Evolutionary conservation across 75 land plant species (phyloP).

Genomic region (Cryptomeria japonica): DNA sequence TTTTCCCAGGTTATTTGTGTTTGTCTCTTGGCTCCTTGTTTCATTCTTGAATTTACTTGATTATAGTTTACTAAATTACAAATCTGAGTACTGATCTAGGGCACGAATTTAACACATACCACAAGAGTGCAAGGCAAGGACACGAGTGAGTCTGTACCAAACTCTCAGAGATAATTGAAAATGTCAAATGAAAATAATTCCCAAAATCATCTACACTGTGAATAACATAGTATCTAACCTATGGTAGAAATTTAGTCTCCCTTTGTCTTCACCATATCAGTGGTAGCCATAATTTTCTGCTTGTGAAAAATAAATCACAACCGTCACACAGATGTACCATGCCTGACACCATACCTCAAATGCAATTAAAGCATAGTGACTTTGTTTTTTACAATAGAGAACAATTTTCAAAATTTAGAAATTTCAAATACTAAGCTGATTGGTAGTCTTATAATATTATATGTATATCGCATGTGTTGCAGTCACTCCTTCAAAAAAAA

Average conservation of each 20-base stretch:
- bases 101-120: no score
- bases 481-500: background rate
- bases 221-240: background rate
- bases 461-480: background rate
- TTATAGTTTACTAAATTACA: no score
- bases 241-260: background rate
- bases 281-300: background rate
- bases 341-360: no score
- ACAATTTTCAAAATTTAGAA: no score
- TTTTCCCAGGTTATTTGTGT: no score
- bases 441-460: background rate
- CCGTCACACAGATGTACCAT: no score
- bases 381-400: no score
- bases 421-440: background rate
- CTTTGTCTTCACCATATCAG: background rate
- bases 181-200: background rate
- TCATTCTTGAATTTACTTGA: no score
- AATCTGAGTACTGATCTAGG: no score
- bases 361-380: no score
- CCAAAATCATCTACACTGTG: background rate
- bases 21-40: no score
- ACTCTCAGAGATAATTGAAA: background rate
- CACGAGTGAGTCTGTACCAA: background rate
- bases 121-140: background rate
- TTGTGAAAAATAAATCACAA: background rate